Percentiles rank a stretch among this genome's conserved stretches.
phyloP scores from a whole-genome alignment of 1,284 basidiomycete species.

The Exobasidium cylindrosporum region DNA sequence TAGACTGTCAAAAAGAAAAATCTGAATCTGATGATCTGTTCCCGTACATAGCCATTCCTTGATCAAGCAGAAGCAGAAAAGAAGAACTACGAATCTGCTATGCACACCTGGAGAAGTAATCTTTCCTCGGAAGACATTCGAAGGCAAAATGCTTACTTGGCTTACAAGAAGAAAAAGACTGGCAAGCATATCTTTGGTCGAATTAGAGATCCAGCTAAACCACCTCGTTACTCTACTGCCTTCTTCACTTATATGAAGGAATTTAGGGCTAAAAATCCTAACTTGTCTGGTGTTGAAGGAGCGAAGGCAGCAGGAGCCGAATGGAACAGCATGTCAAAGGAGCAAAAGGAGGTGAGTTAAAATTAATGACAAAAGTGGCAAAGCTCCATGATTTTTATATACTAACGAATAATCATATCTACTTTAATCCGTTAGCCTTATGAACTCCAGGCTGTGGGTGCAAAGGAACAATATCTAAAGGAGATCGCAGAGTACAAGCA shows the following conservation, averaged over 20 bases:
- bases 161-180: slow-evolving; percentile 36
- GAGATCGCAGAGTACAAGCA: not conserved
- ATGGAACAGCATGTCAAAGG: not conserved
- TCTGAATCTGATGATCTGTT: too few relatives aligned
- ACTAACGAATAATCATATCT: not conserved
- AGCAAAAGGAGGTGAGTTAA: not conserved
- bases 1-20: too few relatives aligned
- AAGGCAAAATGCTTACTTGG: slow-evolving; percentile 46
- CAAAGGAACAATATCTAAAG: not conserved
- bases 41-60: slow-evolving; percentile 33
- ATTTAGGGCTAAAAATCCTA: slow-evolving; percentile 6
- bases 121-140: slow-evolving; percentile 48
- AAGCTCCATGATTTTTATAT: too few relatives aligned
- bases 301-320: not conserved
- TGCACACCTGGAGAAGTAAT: slow-evolving; percentile 38
- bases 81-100: slow-evolving; percentile 39
- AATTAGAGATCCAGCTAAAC: slow-evolving; percentile 37
- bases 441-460: not conserved
- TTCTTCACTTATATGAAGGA: slow-evolving; percentile 47
- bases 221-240: slow-evolving; percentile 40
- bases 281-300: not conserved
- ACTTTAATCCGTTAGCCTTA: not conserved
- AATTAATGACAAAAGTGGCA: too few relatives aligned
- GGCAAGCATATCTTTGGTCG: slow-evolving; percentile 22
- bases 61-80: slow-evolving; percentile 23